Conservation (phyloP, 495 filamentous ascomycete genomes). For the Mycothermus thermophilus region DNA sequence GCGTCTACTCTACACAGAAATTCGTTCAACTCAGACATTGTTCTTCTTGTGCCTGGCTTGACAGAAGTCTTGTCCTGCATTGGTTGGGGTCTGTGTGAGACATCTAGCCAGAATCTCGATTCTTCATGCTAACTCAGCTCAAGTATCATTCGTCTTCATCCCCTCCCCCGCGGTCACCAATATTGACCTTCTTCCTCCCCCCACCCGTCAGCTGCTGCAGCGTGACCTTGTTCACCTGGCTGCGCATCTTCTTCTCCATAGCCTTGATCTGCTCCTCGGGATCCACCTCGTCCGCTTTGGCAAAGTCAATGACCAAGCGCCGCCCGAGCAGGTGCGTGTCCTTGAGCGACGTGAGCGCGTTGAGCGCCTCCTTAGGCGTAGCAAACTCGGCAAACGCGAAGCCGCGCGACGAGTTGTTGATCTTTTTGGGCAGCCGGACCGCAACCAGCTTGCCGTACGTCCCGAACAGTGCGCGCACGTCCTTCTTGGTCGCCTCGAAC, state of each 20-base stretch:
- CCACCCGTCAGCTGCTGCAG: conserved; percentile 70
- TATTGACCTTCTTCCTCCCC: conserved; percentile 76
- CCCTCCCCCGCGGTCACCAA: conserved; percentile 55
- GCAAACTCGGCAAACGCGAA: conserved; percentile 97
- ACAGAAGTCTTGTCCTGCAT: no score
- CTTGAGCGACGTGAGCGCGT: conserved; percentile 76
- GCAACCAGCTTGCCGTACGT: conserved; percentile 84
- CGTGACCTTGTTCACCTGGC: conserved; percentile 75
- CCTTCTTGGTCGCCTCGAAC: conserved; percentile 88
- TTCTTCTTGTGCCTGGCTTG: no score
- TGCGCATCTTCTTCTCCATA: conserved; percentile 88
- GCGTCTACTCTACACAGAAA: no score
- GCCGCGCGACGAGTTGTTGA: conserved; percentile 71
- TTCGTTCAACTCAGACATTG: no score
- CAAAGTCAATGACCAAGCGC: conserved; percentile 79
- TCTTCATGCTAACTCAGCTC: no score
- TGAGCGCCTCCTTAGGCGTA: conserved; percentile 81
- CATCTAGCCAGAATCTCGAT: no score
- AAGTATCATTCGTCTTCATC: conserved; percentile 42
- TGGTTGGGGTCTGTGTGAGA: no score
- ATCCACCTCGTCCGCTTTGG: conserved; percentile 69
- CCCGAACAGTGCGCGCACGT: conserved; percentile 70
- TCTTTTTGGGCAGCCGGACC: conserved; percentile 87
- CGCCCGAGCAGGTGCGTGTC: conserved; percentile 90
- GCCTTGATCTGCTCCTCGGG: conserved; percentile 89